A percentile compares a stretch with the other conserved stretches of the same genome.
Evolutionary conservation across 176 grass and related monocot genomes (phyloP).

Genomic region (Ananas comosus): DNA sequence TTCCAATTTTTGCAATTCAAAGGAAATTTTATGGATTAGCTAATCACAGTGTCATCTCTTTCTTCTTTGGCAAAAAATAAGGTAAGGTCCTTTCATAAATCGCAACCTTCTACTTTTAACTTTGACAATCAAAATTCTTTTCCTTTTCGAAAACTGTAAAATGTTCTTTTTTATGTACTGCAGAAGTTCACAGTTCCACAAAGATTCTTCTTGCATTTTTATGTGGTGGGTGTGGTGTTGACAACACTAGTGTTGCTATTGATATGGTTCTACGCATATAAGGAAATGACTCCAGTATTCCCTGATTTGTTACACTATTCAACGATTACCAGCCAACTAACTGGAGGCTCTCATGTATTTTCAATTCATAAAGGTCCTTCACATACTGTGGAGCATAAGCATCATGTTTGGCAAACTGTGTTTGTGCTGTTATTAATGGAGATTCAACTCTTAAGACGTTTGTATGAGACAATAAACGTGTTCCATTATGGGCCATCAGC

Average conservation of each 20-base stretch:
- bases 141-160: no score
- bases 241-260: slow-evolving; percentile 57
- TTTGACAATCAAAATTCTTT: no score
- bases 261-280: slow-evolving; percentile 80
- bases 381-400: slow-evolving; percentile 45
- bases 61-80: no score
- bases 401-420: slow-evolving; percentile 66
- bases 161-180: slow-evolving; percentile 15
- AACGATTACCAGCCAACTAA: slow-evolving; percentile 61
- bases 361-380: slow-evolving; percentile 39
- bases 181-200: slow-evolving; percentile 90
- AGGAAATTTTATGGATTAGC: no score
- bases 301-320: slow-evolving; percentile 51
- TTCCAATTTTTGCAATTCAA: no score
- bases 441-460: slow-evolving; percentile 71
- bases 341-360: slow-evolving; percentile 56
- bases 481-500: slow-evolving; percentile 88
- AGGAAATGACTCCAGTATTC: slow-evolving; percentile 50
- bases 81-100: no score
- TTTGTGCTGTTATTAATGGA: slow-evolving; percentile 82
- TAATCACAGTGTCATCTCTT: no score
- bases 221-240: slow-evolving; percentile 37
- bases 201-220: slow-evolving; percentile 97
- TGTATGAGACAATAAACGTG: slow-evolving; percentile 84
- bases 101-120: no score